These are phyloP conservation scores for Phytophthora hibernalis DNA, from an alignment of 352 stramenopile species.

Conservation along the genomic window DNA sequence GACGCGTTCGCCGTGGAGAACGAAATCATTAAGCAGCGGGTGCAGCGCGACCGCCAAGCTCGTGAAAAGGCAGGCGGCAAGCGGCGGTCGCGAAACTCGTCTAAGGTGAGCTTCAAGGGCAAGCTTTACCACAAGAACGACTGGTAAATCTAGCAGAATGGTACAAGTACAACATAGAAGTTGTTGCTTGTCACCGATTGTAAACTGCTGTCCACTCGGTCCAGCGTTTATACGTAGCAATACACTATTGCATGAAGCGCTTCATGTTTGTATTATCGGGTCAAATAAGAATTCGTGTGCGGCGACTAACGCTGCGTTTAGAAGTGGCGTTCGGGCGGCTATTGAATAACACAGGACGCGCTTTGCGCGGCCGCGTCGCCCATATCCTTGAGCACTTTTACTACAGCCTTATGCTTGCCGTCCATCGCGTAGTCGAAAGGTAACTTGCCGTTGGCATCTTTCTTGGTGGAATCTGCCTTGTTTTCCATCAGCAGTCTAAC, in stretches of 20 bases:
- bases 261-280: conserved; percentile 51
- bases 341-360: conserved; percentile 88
- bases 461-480: conserved; percentile 88
- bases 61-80: conserved; percentile 65
- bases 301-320: conserved; percentile 13
- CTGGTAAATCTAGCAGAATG: conserved; percentile 50
- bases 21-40: conserved; percentile 83
- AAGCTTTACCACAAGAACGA: conserved; percentile 84
- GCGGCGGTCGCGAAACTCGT: conserved; percentile 74
- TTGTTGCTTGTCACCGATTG: conserved; percentile 13
- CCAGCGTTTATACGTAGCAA: conserved; percentile 23
- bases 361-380: conserved; percentile 89
- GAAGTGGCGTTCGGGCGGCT: conserved; percentile 28
- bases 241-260: conserved; percentile 37
- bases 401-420: conserved; percentile 92
- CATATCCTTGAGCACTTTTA: conserved; percentile 94
- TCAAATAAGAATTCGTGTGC: conserved; percentile 39
- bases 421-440: conserved; percentile 93
- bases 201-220: conserved; percentile 9
- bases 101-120: conserved; percentile 90
- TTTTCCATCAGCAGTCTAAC: conserved; percentile 93
- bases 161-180: not conserved
- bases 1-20: conserved; percentile 63
- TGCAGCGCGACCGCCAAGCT: conserved; percentile 73
- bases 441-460: conserved; percentile 92